Percentiles rank a stretch among this genome's conserved stretches.
These are phyloP conservation scores for Tolypocladium guangdongense DNA, from an alignment of 2,329 filamentous ascomycete species.

Conservation along the genomic window DNA sequence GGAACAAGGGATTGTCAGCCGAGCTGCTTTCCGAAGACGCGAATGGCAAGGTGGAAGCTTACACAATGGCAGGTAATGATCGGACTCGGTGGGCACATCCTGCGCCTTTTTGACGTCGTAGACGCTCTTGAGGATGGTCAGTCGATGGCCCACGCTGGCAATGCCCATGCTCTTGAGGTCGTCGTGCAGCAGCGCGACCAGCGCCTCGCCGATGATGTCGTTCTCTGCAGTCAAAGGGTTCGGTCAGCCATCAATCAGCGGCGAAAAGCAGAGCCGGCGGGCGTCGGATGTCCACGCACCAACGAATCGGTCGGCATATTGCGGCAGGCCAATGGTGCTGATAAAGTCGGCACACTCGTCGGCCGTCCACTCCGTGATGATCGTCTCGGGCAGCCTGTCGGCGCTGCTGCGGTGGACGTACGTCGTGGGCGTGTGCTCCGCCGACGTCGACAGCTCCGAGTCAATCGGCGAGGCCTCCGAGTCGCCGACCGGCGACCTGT, in stretches of 20 bases:
- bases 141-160: conserved; percentile 79
- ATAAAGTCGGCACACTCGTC: conserved; percentile 90
- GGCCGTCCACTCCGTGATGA: conserved; percentile 70
- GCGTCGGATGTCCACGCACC: conserved; percentile 42
- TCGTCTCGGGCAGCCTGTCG: conserved; percentile 59
- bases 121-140: conserved; percentile 90
- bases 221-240: conserved; percentile 52
- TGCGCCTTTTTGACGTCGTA: conserved; percentile 95
- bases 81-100: conserved; percentile 79
- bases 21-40: not conserved
- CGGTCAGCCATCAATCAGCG: conserved; percentile 6
- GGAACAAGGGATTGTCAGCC: conserved; percentile 10
- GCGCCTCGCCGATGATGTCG: conserved; percentile 82
- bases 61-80: conserved; percentile 92
- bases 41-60: conserved; percentile 16
- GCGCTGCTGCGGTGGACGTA: conserved; percentile 56
- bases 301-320: conserved; percentile 75
- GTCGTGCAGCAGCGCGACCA: conserved; percentile 80
- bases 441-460: conserved; percentile 56
- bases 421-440: conserved; percentile 70
- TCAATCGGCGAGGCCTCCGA: conserved; percentile 61
- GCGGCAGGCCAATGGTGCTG: conserved; percentile 62
- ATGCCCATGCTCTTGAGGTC: conserved; percentile 95
- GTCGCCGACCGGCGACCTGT: conserved; percentile 57
- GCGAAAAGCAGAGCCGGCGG: not conserved